A percentile compares a stretch with the other conserved stretches of the same genome.
Evolutionary conservation across 139 green algal genomes (phyloP).

Genomic region (Microglena sp.): DNA sequence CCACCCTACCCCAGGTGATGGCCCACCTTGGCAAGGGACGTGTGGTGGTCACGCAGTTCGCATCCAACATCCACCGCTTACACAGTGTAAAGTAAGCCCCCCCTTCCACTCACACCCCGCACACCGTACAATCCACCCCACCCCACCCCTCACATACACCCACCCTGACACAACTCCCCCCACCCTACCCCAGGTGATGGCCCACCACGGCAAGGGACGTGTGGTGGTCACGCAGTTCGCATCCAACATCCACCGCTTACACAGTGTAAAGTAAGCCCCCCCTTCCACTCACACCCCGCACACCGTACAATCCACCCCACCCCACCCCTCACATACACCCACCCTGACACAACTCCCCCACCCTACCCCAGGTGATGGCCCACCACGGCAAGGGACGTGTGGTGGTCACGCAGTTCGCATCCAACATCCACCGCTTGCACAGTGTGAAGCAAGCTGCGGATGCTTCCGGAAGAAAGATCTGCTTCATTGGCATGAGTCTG

Average conservation of each 20-base stretch:
- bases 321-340: too few relatives aligned
- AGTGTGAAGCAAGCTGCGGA: constrained; percentile 90
- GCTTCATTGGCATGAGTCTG: constrained; percentile 88
- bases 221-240: constrained; percentile 90
- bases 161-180: too few relatives aligned
- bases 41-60: constrained; percentile 88
- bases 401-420: constrained; percentile 89
- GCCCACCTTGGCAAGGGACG: constrained; percentile 71
- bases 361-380: constrained; percentile 47
- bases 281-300: too few relatives aligned
- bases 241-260: constrained; percentile 89
- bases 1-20: too few relatives aligned
- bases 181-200: too few relatives aligned
- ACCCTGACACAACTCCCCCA: too few relatives aligned
- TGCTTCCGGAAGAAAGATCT: constrained; percentile 69
- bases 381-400: constrained; percentile 78
- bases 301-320: too few relatives aligned
- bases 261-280: too few relatives aligned
- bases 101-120: too few relatives aligned
- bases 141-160: too few relatives aligned
- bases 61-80: constrained; percentile 89
- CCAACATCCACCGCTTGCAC: constrained; percentile 81
- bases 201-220: constrained; percentile 70
- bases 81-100: too few relatives aligned
- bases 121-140: too few relatives aligned